Evolutionary conservation across 768 basidiomycete species (phyloP).

Genomic region (Termitomyces heimii): DNA sequence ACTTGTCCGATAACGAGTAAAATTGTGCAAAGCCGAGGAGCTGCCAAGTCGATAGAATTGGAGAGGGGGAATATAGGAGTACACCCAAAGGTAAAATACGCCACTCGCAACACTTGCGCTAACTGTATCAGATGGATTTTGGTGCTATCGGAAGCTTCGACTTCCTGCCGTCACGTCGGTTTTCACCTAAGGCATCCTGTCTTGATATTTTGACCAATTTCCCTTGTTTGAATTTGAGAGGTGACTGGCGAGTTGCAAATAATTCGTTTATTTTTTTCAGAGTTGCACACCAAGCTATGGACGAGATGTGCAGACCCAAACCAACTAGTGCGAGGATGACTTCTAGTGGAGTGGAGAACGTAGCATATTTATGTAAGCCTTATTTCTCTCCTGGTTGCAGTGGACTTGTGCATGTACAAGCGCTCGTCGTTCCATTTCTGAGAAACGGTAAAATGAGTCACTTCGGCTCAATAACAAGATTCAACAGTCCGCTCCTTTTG

Average conservation of each 20-base stretch:
- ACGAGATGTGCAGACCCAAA: background rate
- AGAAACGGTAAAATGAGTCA: background rate
- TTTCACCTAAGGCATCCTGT: background rate
- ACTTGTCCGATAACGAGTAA: constrained; percentile 35
- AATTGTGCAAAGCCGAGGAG: constrained; percentile 24
- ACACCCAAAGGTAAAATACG: constrained; percentile 34
- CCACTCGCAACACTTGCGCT: constrained; percentile 42
- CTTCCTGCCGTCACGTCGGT: constrained; percentile 13
- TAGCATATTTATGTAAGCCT: background rate
- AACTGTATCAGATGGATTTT: constrained; percentile 22
- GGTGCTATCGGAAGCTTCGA: constrained; percentile 16
- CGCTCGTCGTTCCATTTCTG: constrained; percentile 4
- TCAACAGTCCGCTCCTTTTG: background rate
- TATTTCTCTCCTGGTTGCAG: constrained; percentile 1
- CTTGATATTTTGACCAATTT: background rate
- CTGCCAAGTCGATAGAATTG: constrained; percentile 31
- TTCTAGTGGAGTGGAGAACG: background rate
- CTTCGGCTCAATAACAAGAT: background rate
- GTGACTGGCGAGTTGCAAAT: background rate
- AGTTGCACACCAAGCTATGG: background rate
- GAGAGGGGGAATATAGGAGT: constrained; percentile 39
- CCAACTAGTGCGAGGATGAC: background rate
- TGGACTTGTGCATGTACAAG: constrained; percentile 3
- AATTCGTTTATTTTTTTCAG: background rate
- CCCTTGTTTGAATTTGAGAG: background rate